Conservation (phyloP, 148 eudicot species). For the Beta vulgaris region DNA sequence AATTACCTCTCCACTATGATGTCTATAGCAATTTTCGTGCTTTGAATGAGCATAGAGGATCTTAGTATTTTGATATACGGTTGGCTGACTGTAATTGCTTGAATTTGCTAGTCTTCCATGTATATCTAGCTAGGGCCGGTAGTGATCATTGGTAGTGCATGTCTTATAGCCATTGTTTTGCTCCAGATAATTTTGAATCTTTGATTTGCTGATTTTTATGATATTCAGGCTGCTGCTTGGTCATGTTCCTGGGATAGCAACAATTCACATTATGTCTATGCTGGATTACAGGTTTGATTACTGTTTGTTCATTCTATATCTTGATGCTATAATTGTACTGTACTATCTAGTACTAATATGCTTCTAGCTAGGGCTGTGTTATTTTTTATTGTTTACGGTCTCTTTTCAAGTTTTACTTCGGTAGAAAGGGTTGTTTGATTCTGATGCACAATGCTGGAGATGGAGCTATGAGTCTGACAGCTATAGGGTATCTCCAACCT, state of each 20-base stretch:
- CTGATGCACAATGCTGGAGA: not conserved
- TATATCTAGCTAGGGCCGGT: not conserved
- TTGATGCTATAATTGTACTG: conserved; percentile 4
- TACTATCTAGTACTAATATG: not conserved
- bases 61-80: no score
- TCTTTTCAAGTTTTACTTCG: not conserved
- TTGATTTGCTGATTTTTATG: not conserved
- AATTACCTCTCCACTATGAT: not conserved
- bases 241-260: conserved; percentile 91
- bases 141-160: not conserved
- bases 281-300: conserved; percentile 80
- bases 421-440: not conserved
- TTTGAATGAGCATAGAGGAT: not conserved
- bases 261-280: conserved; percentile 53
- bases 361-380: not conserved
- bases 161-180: not conserved
- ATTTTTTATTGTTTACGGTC: not conserved
- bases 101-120: not conserved
- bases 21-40: not conserved
- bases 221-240: conserved; percentile 85
- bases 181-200: not conserved
- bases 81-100: not conserved
- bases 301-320: conserved; percentile 8
- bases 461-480: not conserved
- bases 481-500: not conserved